Percentiles rank a stretch among this genome's conserved stretches.
Evolutionary conservation across 2,329 filamentous ascomycete genomes (phyloP).

Genomic region (Monosporascus cannonballus): DNA sequence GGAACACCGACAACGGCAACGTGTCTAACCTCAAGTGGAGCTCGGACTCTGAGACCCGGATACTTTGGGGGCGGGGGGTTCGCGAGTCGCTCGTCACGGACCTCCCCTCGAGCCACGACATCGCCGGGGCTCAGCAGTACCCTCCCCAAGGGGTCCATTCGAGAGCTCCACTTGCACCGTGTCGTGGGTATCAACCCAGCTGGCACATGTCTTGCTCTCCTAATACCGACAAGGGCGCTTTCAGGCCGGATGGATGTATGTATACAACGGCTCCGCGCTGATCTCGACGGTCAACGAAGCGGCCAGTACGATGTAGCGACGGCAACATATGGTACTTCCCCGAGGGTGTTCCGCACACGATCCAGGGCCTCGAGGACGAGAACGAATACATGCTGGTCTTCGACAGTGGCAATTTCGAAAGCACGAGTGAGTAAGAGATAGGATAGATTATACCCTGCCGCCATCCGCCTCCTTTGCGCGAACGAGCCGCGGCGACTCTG

Average conservation of each 20-base stretch:
- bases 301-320: conserved; percentile 49
- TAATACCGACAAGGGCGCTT: not conserved
- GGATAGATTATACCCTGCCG: too few relatives aligned
- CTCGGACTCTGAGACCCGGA: conserved; percentile 57
- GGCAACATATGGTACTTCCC: conserved; percentile 63
- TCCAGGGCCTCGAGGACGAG: conserved; percentile 59
- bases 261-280: conserved; percentile 49
- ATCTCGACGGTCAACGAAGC: conserved; percentile 57
- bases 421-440: conserved; percentile 31
- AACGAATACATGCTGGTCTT: conserved; percentile 64
- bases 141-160: conserved; percentile 58
- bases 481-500: too few relatives aligned
- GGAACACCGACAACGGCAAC: conserved; percentile 55
- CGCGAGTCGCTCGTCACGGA: conserved; percentile 63
- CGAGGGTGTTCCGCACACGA: conserved; percentile 56
- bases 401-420: conserved; percentile 62
- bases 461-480: too few relatives aligned
- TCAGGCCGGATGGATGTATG: conserved; percentile 61
- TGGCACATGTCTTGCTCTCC: not conserved
- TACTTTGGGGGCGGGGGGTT: conserved; percentile 58
- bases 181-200: conserved; percentile 40
- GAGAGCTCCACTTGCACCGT: conserved; percentile 62
- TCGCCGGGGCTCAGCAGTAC: conserved; percentile 63
- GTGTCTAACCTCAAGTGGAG: conserved; percentile 65
- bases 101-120: conserved; percentile 58